Base-by-base conservation (phyloP, 768 basidiomycete genomes). In the Terana coerulea region DNA sequence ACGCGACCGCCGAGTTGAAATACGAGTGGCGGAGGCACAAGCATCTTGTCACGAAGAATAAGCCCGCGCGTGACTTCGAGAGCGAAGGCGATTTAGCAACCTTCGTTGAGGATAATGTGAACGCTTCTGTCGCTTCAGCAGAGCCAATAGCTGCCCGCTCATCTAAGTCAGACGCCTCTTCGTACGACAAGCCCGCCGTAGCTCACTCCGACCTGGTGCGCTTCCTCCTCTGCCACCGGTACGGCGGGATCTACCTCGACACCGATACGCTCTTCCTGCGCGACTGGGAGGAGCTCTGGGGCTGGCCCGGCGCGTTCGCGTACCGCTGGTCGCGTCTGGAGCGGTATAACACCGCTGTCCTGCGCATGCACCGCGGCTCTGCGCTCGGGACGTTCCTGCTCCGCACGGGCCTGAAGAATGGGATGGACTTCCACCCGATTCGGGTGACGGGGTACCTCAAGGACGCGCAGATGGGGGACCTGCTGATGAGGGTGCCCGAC, bases 241-340 rank as follows among this genome's bases (percentile, higher is more conserved):
- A 87, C 63, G 95, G 97, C 22, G 95, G 95, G 11, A 88, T 93
- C 39, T 99, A 98, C 64, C 83, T 99, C 49, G 95, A 99, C 62
- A 93, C 93, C 9, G 97, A 98, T 65, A 98, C 92, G 10, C 81
- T 99, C 56, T 83, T 99, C 61, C 71, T 99, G 30, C 86, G 97
- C 22, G 95, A 99, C 64, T 98, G 95, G 97, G 95, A 97, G 65
- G 95, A 98, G 59, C 74, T 99, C 7, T 98, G 92, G 91, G 91
- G 91, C 25, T 95, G 90, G 86, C 83, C 86, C 60, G 93, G 94
- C 33, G 93, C 94, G 19, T 98, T 97, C 60, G 94, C 95, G 9
- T 98, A 98, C 66, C 79, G 95, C 2, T 98, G 95, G 95, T 91
- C 88, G 19, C 84, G 91, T 44, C 73, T 95, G 54, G 82, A 88